phyloP scores from a whole-genome alignment of 345 rosid genomes.

The Citrus inodora region DNA sequence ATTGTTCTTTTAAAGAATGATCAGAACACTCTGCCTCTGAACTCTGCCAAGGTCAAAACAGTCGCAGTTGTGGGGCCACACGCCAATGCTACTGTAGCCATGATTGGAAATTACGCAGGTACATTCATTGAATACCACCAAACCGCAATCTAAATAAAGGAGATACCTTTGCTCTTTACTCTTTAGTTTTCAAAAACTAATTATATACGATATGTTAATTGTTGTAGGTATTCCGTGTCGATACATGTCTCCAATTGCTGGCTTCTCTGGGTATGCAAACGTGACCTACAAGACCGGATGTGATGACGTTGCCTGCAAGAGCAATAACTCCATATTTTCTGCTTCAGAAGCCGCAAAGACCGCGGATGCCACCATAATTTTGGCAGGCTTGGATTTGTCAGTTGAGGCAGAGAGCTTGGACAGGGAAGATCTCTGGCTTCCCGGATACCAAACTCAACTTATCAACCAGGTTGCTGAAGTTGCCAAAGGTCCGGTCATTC shows the following conservation, averaged over 20 bases:
- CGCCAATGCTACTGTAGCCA: slow-evolving; percentile 42
- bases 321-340: slow-evolving; percentile 23
- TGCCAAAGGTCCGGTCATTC: slow-evolving; percentile 51
- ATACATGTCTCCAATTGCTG: slow-evolving; percentile 40
- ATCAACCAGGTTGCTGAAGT: slow-evolving; percentile 39
- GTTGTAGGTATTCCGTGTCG: slow-evolving; percentile 40
- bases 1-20: slow-evolving; percentile 54
- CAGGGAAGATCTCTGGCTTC: slow-evolving; percentile 45
- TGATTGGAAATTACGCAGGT: slow-evolving; percentile 66
- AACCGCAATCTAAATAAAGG: too few relatives aligned
- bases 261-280: slow-evolving; percentile 24
- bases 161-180: too few relatives aligned
- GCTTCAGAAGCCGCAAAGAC: slow-evolving; percentile 34
- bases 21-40: slow-evolving; percentile 31
- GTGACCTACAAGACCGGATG: slow-evolving; percentile 43
- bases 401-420: slow-evolving; percentile 58
- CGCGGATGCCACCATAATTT: slow-evolving; percentile 47
- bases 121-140: too few relatives aligned
- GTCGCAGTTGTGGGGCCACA: slow-evolving; percentile 56
- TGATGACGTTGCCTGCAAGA: slow-evolving; percentile 34
- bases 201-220: too few relatives aligned
- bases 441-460: slow-evolving; percentile 48
- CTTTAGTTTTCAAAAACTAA: too few relatives aligned
- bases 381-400: slow-evolving; percentile 43
- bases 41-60: background rate